Conservation (phyloP, 345 rosid species). For the Noccaea bulbosa region DNA sequence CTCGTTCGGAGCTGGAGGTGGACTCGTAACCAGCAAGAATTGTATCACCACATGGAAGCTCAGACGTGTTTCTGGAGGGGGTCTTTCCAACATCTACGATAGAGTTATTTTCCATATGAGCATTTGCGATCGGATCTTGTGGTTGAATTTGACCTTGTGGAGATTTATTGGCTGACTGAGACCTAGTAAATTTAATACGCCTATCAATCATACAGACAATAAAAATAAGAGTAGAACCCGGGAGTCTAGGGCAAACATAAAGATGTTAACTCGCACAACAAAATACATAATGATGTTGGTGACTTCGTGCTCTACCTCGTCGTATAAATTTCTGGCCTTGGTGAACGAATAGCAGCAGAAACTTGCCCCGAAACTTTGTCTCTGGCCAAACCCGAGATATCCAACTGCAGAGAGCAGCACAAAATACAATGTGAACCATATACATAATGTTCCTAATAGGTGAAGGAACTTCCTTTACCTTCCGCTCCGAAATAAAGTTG, state of each 20-base stretch:
- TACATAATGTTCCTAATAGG: conserved; percentile 7
- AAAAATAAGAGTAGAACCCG: not conserved
- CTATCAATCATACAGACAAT: conserved; percentile 24
- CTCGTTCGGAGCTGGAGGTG: conserved; percentile 39
- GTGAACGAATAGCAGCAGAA: conserved; percentile 60
- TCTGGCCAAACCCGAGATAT: conserved; percentile 69
- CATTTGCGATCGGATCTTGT: conserved; percentile 12
- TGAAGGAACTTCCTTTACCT: conserved; percentile 54
- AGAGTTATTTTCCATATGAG: conserved; percentile 27
- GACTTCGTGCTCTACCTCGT: conserved; percentile 50
- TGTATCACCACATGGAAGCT: conserved; percentile 40
- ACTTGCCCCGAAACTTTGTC: conserved; percentile 92
- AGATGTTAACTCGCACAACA: not conserved
- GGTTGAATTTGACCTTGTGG: conserved; percentile 48
- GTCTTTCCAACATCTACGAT: conserved; percentile 36
- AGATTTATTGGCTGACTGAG: conserved; percentile 42
- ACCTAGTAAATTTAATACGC: conserved; percentile 47
- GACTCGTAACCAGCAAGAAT: conserved; percentile 36
- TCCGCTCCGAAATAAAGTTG: conserved; percentile 80
- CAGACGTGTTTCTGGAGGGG: conserved; percentile 37
- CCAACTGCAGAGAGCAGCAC: conserved; percentile 57
- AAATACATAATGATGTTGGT: conserved; percentile 24
- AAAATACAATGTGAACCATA: conserved; percentile 28
- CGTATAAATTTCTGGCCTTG: conserved; percentile 42
- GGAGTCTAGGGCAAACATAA: conserved; percentile 1